Evolutionary conservation across 2,329 filamentous ascomycete genomes (phyloP).

Genomic region (Colletotrichum gigasporum): DNA sequence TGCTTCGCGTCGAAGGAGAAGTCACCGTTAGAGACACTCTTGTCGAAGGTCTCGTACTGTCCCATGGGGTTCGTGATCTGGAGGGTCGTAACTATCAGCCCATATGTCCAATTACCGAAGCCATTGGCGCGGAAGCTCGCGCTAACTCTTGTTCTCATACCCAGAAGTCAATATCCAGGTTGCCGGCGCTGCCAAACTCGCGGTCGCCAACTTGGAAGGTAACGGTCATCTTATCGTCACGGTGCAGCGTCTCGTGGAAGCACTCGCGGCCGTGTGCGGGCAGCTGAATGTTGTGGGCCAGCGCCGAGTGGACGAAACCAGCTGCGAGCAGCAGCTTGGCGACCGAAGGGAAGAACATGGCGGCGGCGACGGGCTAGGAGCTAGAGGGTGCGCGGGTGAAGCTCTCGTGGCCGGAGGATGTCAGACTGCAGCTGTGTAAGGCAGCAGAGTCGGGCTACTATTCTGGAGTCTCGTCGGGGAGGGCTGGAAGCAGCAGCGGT

Average conservation of each 20-base stretch:
- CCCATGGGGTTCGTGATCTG: conserved; percentile 82
- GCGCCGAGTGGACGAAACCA: conserved; percentile 63
- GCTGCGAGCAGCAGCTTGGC: conserved; percentile 54
- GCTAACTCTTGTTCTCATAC: conserved; percentile 57
- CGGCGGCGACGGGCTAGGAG: conserved; percentile 27
- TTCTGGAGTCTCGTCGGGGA: not conserved
- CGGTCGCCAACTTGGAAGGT: conserved; percentile 98
- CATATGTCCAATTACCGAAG: not conserved
- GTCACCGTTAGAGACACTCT: conserved; percentile 87
- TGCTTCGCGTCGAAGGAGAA: conserved; percentile 86
- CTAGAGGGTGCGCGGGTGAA: conserved; percentile 1
- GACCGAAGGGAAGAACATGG: conserved; percentile 55
- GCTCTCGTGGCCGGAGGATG: conserved; percentile 6
- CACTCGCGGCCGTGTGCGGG: conserved; percentile 94
- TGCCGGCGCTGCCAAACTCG: conserved; percentile 93
- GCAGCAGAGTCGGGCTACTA: conserved; percentile 12
- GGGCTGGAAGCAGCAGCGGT: conserved; percentile 8
- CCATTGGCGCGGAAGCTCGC: not conserved
- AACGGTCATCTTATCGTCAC: conserved; percentile 97
- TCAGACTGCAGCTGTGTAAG: conserved; percentile 9
- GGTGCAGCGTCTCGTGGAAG: conserved; percentile 93
- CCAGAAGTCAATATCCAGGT: conserved; percentile 98
- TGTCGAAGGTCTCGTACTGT: conserved; percentile 82
- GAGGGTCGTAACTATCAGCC: conserved; percentile 32
- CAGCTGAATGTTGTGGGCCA: conserved; percentile 95